phyloP scores from a whole-genome alignment of 148 eudicot genomes.

The Diospyros lotus region DNA sequence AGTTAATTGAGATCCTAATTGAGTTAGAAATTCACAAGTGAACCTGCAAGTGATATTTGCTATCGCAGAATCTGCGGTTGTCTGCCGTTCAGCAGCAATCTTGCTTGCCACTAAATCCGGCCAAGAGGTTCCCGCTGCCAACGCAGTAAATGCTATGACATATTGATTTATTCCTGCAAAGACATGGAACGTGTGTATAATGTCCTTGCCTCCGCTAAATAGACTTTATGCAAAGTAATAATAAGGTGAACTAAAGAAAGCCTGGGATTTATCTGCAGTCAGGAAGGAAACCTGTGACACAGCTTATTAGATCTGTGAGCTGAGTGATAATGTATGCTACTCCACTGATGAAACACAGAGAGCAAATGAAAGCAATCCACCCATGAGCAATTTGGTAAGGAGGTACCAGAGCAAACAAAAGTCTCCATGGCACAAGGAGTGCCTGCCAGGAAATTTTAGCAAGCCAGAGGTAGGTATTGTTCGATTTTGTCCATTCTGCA shows the following conservation, averaged over 20 bases:
- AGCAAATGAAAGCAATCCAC: conserved; percentile 84
- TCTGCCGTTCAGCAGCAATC: conserved; percentile 89
- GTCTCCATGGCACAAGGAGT: conserved; percentile 68
- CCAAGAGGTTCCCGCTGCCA: conserved; percentile 95
- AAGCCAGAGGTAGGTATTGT: conserved; percentile 19
- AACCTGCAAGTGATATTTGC: conserved; percentile 89
- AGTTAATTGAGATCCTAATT: neutral
- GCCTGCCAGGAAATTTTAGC: conserved; percentile 50
- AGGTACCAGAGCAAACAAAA: conserved; percentile 78
- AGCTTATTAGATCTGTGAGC: conserved; percentile 76
- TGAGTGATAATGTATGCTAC: conserved; percentile 73
- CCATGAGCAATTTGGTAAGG: conserved; percentile 80
- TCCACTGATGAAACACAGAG: conserved; percentile 69
- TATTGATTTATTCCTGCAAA: conserved; percentile 69
- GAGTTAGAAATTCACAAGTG: neutral
- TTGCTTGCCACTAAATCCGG: conserved; percentile 96
- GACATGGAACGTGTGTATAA: neutral
- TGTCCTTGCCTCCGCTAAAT: neutral
- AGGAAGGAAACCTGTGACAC: conserved; percentile 65
- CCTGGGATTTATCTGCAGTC: neutral
- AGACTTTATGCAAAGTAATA: neutral
- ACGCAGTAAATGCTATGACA: conserved; percentile 81
- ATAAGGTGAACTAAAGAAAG: neutral
- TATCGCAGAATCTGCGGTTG: conserved; percentile 93
- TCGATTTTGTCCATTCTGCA: conserved; percentile 32